Evolutionary conservation across 2,329 filamentous ascomycete species (phyloP), one percentile per base, ranked within the genome.

Genomic region (Pseudogymnoascus sp.): DNA sequence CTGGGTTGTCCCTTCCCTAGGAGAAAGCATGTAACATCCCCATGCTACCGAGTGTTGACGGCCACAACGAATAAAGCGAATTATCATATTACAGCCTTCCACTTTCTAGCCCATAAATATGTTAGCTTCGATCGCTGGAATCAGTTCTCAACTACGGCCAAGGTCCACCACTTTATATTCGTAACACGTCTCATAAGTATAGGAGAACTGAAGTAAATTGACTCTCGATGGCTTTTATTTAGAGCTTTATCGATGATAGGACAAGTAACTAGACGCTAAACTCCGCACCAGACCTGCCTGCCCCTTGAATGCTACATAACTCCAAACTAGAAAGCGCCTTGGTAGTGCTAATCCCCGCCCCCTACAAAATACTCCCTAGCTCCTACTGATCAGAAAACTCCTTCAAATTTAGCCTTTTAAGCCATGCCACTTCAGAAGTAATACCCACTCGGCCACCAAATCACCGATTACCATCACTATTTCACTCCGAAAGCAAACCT

Each of bases 251-350:
- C 50, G n/a, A 33, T 33, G 50, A 35, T 56, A 35, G 5, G 5
- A 56, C 50, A 56, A 33, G 24, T 16, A 56, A 56, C 28, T 56
- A 56, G 28, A 56, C 50, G 50, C 28, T 56, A 56, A 33, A 56
- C 28, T 22, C n/a, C 50, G 11, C 28, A 33, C 28, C 50, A n/a
- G 28, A 35, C 50, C 28, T 14, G 50, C 28, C n/a, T 1, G 14
- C 28, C 11, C 28, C 16, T 22, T 56, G 50, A 56, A 56, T 56
- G 50, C 50, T 33, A 56, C 16, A 35, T 2, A 56, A 56, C 50
- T 56, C 50, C 50, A 12, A 56, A 33, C 10, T 19, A 33, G 28
- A 12, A 56, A 56, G 10, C 28, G 14, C 11, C 28, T 33, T 19
- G 28, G 14, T 35, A 56, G 26, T 56, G 46, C 46, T 19, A 56